Evolutionary conservation across 768 basidiomycete species (phyloP).

Genomic region (Arthromyces matolae): DNA sequence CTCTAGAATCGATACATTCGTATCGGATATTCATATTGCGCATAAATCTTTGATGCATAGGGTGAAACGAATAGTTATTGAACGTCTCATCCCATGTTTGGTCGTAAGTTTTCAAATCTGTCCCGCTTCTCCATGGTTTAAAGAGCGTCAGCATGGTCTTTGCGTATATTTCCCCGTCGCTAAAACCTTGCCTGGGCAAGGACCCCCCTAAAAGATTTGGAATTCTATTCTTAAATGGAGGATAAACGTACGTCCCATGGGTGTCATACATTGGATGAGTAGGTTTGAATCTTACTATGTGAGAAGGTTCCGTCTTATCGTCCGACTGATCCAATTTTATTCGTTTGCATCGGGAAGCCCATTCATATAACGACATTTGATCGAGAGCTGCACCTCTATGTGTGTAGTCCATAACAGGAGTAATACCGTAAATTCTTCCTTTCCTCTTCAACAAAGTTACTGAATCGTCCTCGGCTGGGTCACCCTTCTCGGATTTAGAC

Average conservation of each 20-base stretch:
- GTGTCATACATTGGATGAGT: slow-evolving; percentile 22
- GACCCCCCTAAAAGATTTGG: too few relatives aligned
- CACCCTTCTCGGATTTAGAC: slow-evolving; percentile 2
- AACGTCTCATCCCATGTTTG: too few relatives aligned
- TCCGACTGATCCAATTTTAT: too few relatives aligned
- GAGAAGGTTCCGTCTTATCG: slow-evolving; percentile 4
- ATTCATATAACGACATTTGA: slow-evolving; percentile 24
- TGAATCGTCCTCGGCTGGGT: slow-evolving; percentile 19
- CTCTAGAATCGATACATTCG: too few relatives aligned
- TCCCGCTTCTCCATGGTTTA: too few relatives aligned
- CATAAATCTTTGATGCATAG: too few relatives aligned
- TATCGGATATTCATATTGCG: too few relatives aligned
- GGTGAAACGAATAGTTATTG: too few relatives aligned
- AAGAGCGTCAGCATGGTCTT: too few relatives aligned
- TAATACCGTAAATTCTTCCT: slow-evolving; percentile 19
- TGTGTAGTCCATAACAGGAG: slow-evolving; percentile 31
- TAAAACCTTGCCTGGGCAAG: too few relatives aligned
- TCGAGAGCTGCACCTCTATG: slow-evolving; percentile 19
- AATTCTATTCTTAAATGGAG: not conserved
- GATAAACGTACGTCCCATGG: slow-evolving; percentile 14
- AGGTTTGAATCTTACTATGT: slow-evolving; percentile 7
- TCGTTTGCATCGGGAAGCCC: slow-evolving; percentile 18
- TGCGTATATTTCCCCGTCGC: too few relatives aligned
- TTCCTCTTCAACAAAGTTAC: slow-evolving; percentile 17
- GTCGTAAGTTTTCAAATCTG: too few relatives aligned